phyloP scores from a whole-genome alignment of 495 filamentous ascomycete species.

The Collariella sp. region DNA sequence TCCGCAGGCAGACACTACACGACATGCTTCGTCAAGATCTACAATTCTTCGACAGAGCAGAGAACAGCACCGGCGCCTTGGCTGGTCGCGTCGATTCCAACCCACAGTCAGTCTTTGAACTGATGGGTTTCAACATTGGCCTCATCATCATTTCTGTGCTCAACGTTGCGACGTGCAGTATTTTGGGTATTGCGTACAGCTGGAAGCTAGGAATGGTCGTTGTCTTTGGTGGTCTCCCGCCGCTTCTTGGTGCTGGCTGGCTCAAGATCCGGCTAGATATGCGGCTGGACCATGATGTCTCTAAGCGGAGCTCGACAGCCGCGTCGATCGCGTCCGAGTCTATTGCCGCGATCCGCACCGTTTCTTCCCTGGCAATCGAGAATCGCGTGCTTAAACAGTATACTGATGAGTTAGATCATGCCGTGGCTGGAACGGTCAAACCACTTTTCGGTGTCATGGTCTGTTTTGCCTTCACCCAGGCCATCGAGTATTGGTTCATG shows the following conservation, averaged over 20 bases:
- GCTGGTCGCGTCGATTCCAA: slow-evolving; percentile 47
- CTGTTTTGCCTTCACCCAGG: slow-evolving; percentile 72
- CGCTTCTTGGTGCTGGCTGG: slow-evolving; percentile 73
- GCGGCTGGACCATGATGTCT: slow-evolving; percentile 49
- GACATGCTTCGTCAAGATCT: slow-evolving; percentile 89
- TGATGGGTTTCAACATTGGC: slow-evolving; percentile 75
- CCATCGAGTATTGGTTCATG: slow-evolving; percentile 46
- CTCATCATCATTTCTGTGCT: slow-evolving; percentile 70
- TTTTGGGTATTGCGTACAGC: slow-evolving; percentile 59
- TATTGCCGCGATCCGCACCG: slow-evolving; percentile 82
- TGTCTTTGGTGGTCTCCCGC: slow-evolving; percentile 56
- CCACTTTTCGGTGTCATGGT: slow-evolving; percentile 59
- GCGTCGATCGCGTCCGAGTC: slow-evolving; percentile 79
- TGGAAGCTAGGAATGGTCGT: slow-evolving; percentile 91
- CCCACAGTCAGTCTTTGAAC: slow-evolving; percentile 66
- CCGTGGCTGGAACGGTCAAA: slow-evolving; percentile 51
- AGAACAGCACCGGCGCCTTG: slow-evolving; percentile 76
- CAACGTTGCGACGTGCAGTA: slow-evolving; percentile 60
- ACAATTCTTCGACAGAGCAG: slow-evolving; percentile 67
- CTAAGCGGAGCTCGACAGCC: slow-evolving; percentile 47
- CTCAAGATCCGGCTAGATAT: slow-evolving; percentile 78
- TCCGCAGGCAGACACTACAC: slow-evolving; percentile 65
- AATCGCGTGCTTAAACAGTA: slow-evolving; percentile 64
- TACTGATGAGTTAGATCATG: slow-evolving; percentile 53
- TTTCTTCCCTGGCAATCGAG: slow-evolving; percentile 83